Base-by-base conservation (phyloP, 805 yeast species). In the Candida corydali region DNA sequence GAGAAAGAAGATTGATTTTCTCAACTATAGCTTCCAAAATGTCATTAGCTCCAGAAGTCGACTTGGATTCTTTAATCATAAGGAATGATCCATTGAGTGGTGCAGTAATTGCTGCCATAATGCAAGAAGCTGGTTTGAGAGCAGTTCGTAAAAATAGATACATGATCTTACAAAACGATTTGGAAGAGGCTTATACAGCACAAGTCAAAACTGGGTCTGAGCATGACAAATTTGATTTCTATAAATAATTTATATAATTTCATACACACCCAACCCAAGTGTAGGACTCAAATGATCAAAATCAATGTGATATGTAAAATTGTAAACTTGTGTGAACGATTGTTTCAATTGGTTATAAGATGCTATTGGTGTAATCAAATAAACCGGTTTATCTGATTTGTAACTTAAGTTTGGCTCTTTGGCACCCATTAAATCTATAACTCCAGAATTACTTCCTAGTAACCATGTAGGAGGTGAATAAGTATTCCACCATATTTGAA, bases 121-220 rank as follows among this genome's bases (percentile, higher is more conserved):
- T 93, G 98, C 99, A 93, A 75, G 99, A 94, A 67, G 99, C 99
- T 19, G 99, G 99, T 49, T 75, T 93, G 50, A 80, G 98, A 51
- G 99, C 99, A 2, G 98, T 93, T 32, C 84, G 99, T 70, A 93
- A 91, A 70, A 93, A 93, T 64, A 78, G 99, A 67, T 93, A 94
- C 61, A 95, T 93, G 64, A 94, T 93, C 47, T 71, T 94, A 55
- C 98, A 93, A 67, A 81, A 82, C 57, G 99, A 93, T 68, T 72
- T 93, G 58, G 99, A 93, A 61, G 99, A 93, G 69, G 98, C 98
- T 5, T 93, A 93, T 68, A 84, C 95, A 38, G 69, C 95, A 26
- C 98, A 93, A 73, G 98, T 94, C 46, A 93, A 93, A 73, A 76
- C 95, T 3, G 95, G 95, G 39, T 78, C 80, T 47, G 98, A 94